Evolutionary conservation across 2,329 filamentous ascomycete species (phyloP).

Genomic region (Monilinia laxa): DNA sequence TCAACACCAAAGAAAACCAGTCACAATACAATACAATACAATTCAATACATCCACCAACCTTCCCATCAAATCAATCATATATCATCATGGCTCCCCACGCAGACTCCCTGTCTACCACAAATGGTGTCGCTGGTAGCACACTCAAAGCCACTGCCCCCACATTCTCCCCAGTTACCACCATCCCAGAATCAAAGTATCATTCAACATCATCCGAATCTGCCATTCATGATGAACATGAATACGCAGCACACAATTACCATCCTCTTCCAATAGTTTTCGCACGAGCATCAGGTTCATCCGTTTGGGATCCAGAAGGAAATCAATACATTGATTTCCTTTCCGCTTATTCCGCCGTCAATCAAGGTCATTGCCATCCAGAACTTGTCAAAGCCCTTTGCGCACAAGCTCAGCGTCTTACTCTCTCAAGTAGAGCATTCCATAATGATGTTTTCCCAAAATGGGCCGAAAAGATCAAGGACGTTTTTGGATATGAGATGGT

Average conservation of each 20-base stretch:
- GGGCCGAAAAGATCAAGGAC: constrained; percentile 85
- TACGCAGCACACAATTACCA: constrained; percentile 99
- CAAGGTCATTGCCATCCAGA: constrained; percentile 98
- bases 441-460: constrained; percentile 96
- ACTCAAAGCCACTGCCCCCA: constrained; percentile 39
- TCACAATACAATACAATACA: neutral
- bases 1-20: too few species aligned
- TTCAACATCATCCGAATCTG: constrained; percentile 72
- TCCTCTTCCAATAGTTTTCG: constrained; percentile 90
- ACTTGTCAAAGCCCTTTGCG: constrained; percentile 82
- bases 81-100: constrained; percentile 57
- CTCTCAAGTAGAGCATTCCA: constrained; percentile 94
- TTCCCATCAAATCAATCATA: neutral
- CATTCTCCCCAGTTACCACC: constrained; percentile 37
- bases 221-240: constrained; percentile 77
- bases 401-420: constrained; percentile 86
- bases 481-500: constrained; percentile 98
- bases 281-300: constrained; percentile 76
- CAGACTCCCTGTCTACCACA: constrained; percentile 42
- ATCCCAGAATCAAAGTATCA: constrained; percentile 55
- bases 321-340: constrained; percentile 96
- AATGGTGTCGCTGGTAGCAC: constrained; percentile 41
- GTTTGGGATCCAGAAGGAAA: constrained; percentile 98
- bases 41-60: neutral
- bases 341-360: constrained; percentile 96